A percentile compares a stretch with the other conserved stretches of the same genome.
Conservation (phyloP, 2,329 filamentous ascomycete species). For the Hypoxylon sp. region DNA sequence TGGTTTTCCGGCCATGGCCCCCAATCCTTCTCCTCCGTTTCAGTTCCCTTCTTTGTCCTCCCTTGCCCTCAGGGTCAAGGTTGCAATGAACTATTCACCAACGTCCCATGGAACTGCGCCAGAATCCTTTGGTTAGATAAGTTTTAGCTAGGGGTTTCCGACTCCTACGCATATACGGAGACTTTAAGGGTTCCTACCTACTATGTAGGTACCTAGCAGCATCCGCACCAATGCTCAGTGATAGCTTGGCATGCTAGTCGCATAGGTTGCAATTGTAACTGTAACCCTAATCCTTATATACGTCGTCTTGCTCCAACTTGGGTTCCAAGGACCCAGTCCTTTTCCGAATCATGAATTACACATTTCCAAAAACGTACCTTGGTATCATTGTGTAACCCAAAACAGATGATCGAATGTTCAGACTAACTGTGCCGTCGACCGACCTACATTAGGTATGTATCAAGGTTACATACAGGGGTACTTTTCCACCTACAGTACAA, state of each 20-base stretch:
- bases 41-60: not conserved
- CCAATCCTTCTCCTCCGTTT: not conserved
- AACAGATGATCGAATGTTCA: slow-evolving; percentile 6
- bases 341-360: not conserved
- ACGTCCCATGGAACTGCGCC: not conserved
- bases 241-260: slow-evolving; percentile 9
- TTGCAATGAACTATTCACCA: slow-evolving; percentile 3
- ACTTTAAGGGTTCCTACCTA: slow-evolving; percentile 4
- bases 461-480: not conserved
- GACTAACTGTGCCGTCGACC: not conserved
- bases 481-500: not conserved
- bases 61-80: slow-evolving; percentile 4
- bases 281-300: not conserved
- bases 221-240: slow-evolving; percentile 10
- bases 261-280: slow-evolving; percentile 9
- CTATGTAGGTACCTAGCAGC: no score
- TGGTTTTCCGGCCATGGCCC: slow-evolving; percentile 9
- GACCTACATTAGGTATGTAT: no score
- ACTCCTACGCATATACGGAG: slow-evolving; percentile 3
- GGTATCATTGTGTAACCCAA: not conserved
- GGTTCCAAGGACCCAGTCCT: slow-evolving; percentile 1
- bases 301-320: not conserved
- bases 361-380: not conserved
- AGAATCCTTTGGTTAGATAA: slow-evolving; percentile 4
- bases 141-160: not conserved